A percentile compares a stretch with the other conserved stretches of the same genome.
phyloP scores from a whole-genome alignment of 768 basidiomycete genomes.

The Amanita exitialis region DNA sequence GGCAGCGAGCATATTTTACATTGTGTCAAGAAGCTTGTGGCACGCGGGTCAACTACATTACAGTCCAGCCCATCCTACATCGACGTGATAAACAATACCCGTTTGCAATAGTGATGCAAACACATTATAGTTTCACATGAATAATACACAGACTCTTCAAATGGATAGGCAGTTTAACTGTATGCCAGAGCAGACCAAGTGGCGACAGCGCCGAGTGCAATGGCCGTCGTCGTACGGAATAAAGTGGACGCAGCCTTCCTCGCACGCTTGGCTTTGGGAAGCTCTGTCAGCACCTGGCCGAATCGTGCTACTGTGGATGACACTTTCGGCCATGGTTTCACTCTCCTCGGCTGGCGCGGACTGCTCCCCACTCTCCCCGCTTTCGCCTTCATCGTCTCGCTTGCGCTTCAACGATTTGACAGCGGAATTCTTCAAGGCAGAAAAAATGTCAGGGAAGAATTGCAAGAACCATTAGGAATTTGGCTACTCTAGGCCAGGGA shows the following conservation, averaged over 20 bases:
- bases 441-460: slow-evolving; percentile 5
- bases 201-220: slow-evolving; percentile 58
- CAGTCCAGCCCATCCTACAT: not conserved
- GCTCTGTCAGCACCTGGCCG: slow-evolving; percentile 8
- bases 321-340: slow-evolving; percentile 8
- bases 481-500: slow-evolving; percentile 12
- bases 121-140: not conserved
- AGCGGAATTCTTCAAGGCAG: slow-evolving; percentile 15
- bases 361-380: slow-evolving; percentile 8
- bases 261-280: slow-evolving; percentile 33
- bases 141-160: not conserved
- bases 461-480: slow-evolving; percentile 5
- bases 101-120: not conserved
- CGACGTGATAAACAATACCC: not conserved
- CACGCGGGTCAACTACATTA: not conserved
- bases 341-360: not conserved
- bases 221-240: slow-evolving; percentile 50
- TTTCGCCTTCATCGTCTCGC: slow-evolving; percentile 31
- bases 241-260: slow-evolving; percentile 32
- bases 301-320: not conserved
- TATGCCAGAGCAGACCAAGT: slow-evolving; percentile 71
- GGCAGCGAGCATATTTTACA: too few species aligned
- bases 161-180: slow-evolving; percentile 21
- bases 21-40: not conserved
- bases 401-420: slow-evolving; percentile 52